Percentiles rank a stretch among this genome's conserved stretches.
Evolutionary conservation across 345 rosid genomes (phyloP).

Genomic region (Gossypium sturtianum): DNA sequence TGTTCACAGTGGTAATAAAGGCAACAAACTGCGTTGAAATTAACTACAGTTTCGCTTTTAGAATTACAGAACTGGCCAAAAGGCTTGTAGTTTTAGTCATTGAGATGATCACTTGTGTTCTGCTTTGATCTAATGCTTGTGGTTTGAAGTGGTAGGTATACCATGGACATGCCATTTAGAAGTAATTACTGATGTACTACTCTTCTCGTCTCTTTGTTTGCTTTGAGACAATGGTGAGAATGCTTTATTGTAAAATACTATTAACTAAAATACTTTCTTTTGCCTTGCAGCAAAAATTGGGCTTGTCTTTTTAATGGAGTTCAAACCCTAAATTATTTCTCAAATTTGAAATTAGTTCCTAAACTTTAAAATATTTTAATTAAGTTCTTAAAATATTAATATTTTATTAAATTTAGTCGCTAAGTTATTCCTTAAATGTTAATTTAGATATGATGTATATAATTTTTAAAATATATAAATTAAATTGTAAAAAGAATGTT

Average conservation of each 20-base stretch:
- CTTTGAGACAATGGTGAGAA: slow-evolving; percentile 1
- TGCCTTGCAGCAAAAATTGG: background rate
- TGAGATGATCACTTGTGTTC: background rate
- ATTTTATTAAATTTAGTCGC: too few species aligned
- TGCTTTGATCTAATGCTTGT: slow-evolving; percentile 8
- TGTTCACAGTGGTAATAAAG: slow-evolving; percentile 14
- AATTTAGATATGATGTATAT: too few species aligned
- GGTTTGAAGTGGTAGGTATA: slow-evolving; percentile 9
- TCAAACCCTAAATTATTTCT: too few species aligned
- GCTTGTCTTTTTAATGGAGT: too few species aligned
- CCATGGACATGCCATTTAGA: slow-evolving; percentile 2
- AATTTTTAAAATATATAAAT: too few species aligned
- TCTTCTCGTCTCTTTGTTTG: background rate
- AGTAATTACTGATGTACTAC: slow-evolving; percentile 3
- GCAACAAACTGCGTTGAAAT: slow-evolving; percentile 13
- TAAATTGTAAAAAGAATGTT: too few species aligned
- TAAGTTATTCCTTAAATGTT: too few species aligned
- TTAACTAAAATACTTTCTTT: slow-evolving; percentile 7
- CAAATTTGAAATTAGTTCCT: too few species aligned
- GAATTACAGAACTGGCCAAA: background rate
- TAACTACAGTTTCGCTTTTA: background rate
- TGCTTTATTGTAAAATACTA: slow-evolving; percentile 9
- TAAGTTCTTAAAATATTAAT: too few species aligned
- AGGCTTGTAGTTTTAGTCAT: background rate
- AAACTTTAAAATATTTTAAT: too few species aligned